Evolutionary conservation across 2,329 filamentous ascomycete genomes (phyloP).

Genomic region (Sporothrix mexicana): DNA sequence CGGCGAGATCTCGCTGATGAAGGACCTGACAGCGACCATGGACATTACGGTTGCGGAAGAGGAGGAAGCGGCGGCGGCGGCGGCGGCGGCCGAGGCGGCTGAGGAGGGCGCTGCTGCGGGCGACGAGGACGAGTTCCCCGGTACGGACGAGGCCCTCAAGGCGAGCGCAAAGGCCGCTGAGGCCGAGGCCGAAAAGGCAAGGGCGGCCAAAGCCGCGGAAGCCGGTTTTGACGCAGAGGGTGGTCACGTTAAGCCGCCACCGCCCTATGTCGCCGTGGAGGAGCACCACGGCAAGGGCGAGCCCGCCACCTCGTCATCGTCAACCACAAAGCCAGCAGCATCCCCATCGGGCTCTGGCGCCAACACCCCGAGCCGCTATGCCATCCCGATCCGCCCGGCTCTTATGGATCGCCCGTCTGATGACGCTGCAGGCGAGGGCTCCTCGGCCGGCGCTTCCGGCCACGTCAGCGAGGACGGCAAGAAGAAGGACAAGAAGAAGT

Average conservation of each 20-base stretch:
- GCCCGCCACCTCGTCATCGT: constrained; percentile 9
- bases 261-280: constrained; percentile 50
- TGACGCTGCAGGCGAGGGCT: constrained; percentile 69
- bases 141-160: constrained; percentile 60
- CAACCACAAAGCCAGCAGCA: constrained; percentile 28
- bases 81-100: constrained; percentile 46
- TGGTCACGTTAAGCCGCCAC: constrained; percentile 48
- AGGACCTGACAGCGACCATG: constrained; percentile 97
- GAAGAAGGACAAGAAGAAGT: constrained; percentile 68
- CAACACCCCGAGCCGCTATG: constrained; percentile 49
- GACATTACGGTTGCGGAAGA: constrained; percentile 89
- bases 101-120: constrained; percentile 51
- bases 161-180: constrained; percentile 30
- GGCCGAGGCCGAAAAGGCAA: not conserved
- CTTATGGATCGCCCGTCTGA: constrained; percentile 84
- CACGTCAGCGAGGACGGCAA: constrained; percentile 71
- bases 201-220: not conserved
- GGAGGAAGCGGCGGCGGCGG: constrained; percentile 48
- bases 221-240: constrained; percentile 27
- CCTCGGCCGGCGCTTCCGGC: constrained; percentile 55
- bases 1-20: constrained; percentile 97
- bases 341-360: constrained; percentile 46
- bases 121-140: constrained; percentile 56
- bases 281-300: constrained; percentile 39
- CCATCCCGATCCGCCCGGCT: constrained; percentile 79